Conservation (phyloP, 345 rosid genomes). For the Raphanus sativus region DNA sequence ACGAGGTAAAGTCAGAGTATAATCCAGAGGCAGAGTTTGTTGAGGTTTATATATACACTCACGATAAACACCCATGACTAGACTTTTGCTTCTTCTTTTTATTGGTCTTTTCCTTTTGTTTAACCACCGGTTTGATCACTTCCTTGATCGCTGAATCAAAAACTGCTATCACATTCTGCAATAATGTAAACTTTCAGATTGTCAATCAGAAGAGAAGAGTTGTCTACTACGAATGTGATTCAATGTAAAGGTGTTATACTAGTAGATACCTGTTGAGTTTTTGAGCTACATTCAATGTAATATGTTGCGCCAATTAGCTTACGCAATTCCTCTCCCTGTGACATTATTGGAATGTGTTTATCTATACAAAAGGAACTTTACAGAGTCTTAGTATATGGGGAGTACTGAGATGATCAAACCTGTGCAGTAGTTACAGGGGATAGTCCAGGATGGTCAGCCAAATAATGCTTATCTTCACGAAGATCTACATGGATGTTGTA, state of each 20-base stretch:
- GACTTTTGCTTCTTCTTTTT: conserved; percentile 46
- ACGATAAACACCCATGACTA: conserved; percentile 70
- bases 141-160: conserved; percentile 95
- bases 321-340: conserved; percentile 95
- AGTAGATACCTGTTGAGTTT: conserved; percentile 82
- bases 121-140: conserved; percentile 77
- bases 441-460: conserved; percentile 94
- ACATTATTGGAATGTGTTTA: neutral
- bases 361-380: neutral
- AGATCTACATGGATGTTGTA: conserved; percentile 61
- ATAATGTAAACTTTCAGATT: neutral
- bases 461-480: conserved; percentile 89
- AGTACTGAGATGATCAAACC: conserved; percentile 42
- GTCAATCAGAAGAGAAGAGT: neutral
- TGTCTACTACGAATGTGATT: neutral
- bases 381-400: neutral
- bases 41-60: conserved; percentile 38
- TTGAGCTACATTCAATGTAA: conserved; percentile 97
- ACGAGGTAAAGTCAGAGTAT: conserved; percentile 9
- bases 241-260: neutral
- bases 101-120: conserved; percentile 72
- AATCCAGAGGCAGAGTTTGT: conserved; percentile 12
- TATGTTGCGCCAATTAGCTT: conserved; percentile 89
- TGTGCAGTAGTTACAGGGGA: conserved; percentile 89
- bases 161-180: conserved; percentile 92